Base-by-base conservation (phyloP, 345 rosid genomes). In the Sonneratia caseolaris region DNA sequence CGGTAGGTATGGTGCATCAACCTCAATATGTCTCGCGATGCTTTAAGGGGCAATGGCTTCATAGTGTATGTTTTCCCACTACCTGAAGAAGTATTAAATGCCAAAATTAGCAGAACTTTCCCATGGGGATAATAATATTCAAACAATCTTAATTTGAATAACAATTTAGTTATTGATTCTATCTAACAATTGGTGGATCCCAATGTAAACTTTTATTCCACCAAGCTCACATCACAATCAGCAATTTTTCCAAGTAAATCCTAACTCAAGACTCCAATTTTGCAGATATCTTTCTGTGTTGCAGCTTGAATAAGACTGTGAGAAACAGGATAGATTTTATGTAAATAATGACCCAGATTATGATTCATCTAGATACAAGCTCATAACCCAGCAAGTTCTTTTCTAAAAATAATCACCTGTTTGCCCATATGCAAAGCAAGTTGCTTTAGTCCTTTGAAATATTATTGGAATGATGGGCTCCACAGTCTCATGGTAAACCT, bases 341-440 rank as follows among this genome's bases (percentile, higher is more conserved):
- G 21, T n/a, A 56, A n/a, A n/a, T 47, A 47, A 7, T 13, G 2
- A 47, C 62, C 19, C 19, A 21, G 21, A 56, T 56, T n/a, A 56
- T n/a, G 62, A n/a, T 22, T 56, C 10, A 9, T n/a, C 62, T 56
- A 4, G 10, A 56, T 21, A n/a, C 27, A 21, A 40, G 43, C n/a
- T 51, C n/a, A 51, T 51, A 18, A 51, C 27, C 22, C 27, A 56
- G 3, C 32, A 6, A 21, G 21, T 56, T n/a, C 64, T 2, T 6
- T n/a, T 6, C 24, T 7, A 7, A 56, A 21, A 6, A 73, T 57
- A 42, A 42, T 78, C 72, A 94, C 97, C 97, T 82, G 98, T 94
- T 79, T 94, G 98, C 72, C 97, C 97, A 85, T 94, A 88, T 65
- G 98, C 97, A 86, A 94, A 94, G 87, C 96, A 94, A 78, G 98